Percentiles rank a stretch among this genome's conserved stretches.
phyloP scores from a whole-genome alignment of 2,329 filamentous ascomycete genomes.

The Paecilomyces formosus region DNA sequence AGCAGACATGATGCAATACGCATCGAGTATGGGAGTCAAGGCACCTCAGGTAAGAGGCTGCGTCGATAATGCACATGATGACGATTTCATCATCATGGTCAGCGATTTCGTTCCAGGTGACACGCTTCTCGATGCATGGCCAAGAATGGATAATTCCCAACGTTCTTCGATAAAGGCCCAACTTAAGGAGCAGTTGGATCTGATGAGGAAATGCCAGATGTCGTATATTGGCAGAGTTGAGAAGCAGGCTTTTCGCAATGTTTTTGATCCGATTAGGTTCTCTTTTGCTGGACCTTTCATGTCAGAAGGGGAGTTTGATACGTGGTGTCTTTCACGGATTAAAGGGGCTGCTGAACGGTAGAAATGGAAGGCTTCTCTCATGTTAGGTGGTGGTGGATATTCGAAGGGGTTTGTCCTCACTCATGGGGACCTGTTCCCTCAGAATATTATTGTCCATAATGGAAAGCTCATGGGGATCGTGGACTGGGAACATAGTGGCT shows the following conservation, averaged over 20 bases:
- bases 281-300: slow-evolving; percentile 10
- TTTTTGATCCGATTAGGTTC: slow-evolving; percentile 4
- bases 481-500: not conserved
- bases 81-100: not conserved
- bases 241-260: slow-evolving; percentile 5
- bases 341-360: not conserved
- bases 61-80: not conserved
- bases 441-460: slow-evolving; percentile 9
- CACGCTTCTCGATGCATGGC: slow-evolving; percentile 6
- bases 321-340: slow-evolving; percentile 5
- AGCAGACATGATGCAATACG: not conserved
- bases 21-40: not conserved
- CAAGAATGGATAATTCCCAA: slow-evolving; percentile 3
- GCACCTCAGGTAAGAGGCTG: not conserved
- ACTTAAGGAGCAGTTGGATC: slow-evolving; percentile 5
- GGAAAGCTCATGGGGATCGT: slow-evolving; percentile 5
- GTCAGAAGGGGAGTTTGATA: slow-evolving; percentile 10
- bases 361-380: slow-evolving; percentile 1
- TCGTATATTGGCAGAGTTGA: slow-evolving; percentile 12
- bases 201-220: slow-evolving; percentile 9
- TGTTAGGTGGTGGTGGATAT: not conserved
- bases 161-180: slow-evolving; percentile 7
- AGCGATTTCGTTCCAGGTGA: slow-evolving; percentile 7
- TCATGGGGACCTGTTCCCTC: slow-evolving; percentile 7
- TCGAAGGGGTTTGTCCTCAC: slow-evolving; percentile 9